These are phyloP conservation scores for Malassezia dermatis DNA, from an alignment of 1,284 basidiomycete species.

Conservation along the genomic window DNA sequence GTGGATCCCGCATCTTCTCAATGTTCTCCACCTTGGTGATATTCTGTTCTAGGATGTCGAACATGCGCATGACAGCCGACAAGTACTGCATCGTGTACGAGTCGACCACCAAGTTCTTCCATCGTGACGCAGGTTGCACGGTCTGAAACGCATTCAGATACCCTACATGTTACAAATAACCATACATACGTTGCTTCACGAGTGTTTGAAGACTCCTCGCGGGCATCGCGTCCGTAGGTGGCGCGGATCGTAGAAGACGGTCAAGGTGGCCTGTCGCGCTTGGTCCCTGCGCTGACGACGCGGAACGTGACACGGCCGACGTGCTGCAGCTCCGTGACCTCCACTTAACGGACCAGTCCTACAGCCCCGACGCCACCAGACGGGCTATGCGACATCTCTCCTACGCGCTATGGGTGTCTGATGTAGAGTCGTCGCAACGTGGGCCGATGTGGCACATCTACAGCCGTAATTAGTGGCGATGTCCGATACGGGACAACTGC, in stretches of 20 bases:
- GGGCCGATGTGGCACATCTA: too few species aligned
- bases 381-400: too few species aligned
- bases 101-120: conserved; percentile 96
- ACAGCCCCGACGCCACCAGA: background rate
- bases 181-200: conserved; percentile 15
- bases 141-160: conserved; percentile 40
- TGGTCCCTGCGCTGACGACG: conserved; percentile 12
- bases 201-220: conserved; percentile 17
- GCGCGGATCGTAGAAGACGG: background rate
- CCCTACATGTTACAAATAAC: conserved; percentile 13
- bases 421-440: too few species aligned
- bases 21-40: conserved; percentile 44
- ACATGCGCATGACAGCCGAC: conserved; percentile 78
- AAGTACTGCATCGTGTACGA: conserved; percentile 77
- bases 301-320: conserved; percentile 1
- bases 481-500: too few species aligned
- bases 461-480: too few species aligned
- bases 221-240: conserved; percentile 10
- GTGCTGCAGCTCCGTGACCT: background rate
- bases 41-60: conserved; percentile 44
- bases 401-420: too few species aligned
- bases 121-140: conserved; percentile 51
- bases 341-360: background rate
- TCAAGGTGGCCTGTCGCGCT: background rate
- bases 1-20: conserved; percentile 30